These are phyloP conservation scores for Auricularia sp. DNA, from an alignment of 768 basidiomycete species.

Conservation along the genomic window DNA sequence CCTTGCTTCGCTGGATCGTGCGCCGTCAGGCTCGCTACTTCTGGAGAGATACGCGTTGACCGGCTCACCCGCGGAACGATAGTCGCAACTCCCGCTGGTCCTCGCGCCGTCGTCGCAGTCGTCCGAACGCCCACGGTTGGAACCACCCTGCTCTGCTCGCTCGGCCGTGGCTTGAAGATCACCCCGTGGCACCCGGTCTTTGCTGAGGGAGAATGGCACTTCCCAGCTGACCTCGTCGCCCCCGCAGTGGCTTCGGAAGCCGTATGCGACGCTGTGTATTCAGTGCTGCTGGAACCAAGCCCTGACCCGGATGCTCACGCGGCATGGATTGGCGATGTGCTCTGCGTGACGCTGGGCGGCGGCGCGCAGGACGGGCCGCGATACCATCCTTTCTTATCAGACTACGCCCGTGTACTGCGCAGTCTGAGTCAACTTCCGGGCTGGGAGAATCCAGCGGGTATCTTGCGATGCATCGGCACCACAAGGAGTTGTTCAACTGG, in stretches of 20 bases:
- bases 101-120: slow-evolving; percentile 2
- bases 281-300: slow-evolving; percentile 8
- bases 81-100: slow-evolving; percentile 7
- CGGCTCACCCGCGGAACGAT: slow-evolving; percentile 1
- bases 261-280: slow-evolving; percentile 7
- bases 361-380: slow-evolving; percentile 6
- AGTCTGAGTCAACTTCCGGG: slow-evolving; percentile 3
- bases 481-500: background rate
- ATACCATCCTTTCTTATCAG: slow-evolving; percentile 9
- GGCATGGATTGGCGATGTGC: slow-evolving; percentile 4
- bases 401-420: slow-evolving; percentile 3
- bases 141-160: slow-evolving; percentile 1
- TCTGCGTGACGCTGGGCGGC: background rate
- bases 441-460: background rate
- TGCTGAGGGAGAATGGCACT: slow-evolving; percentile 6
- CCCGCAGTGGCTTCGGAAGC: background rate
- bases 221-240: slow-evolving; percentile 9
- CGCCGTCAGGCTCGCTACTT: slow-evolving; percentile 2
- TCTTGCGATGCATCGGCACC: slow-evolving; percentile 5
- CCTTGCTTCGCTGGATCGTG: slow-evolving; percentile 10
- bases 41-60: background rate
- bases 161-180: slow-evolving; percentile 5
- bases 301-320: slow-evolving; percentile 7
- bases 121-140: slow-evolving; percentile 3
- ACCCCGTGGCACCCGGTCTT: slow-evolving; percentile 12